Conservation (phyloP, 306 rosid species). For the Quercus dentata region DNA sequence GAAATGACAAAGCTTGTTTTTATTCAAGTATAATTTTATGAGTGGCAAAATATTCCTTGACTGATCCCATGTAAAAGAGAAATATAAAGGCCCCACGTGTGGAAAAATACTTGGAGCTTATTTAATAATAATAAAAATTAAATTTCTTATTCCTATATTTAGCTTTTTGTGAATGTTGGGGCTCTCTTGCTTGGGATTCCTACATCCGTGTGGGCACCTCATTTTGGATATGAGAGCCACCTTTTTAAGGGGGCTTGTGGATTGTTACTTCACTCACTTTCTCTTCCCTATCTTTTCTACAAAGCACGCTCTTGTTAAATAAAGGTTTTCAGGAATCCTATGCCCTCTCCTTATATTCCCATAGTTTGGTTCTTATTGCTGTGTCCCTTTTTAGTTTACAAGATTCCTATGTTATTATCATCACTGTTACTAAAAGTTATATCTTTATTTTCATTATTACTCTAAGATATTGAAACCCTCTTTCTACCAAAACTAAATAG, state of each 20-base stretch:
- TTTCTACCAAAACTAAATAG: constrained; percentile 28
- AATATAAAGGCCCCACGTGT: constrained; percentile 78
- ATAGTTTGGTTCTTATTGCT: constrained; percentile 53
- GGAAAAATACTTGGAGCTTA: constrained; percentile 56
- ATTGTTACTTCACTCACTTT: constrained; percentile 60
- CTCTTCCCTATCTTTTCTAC: constrained; percentile 55
- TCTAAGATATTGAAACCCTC: constrained; percentile 27
- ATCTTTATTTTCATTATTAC: constrained; percentile 28
- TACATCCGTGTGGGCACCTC: constrained; percentile 64
- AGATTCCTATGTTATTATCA: constrained; percentile 35
- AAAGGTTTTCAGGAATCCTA: constrained; percentile 82
- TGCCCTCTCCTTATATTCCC: constrained; percentile 75
- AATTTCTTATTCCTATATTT: constrained; percentile 24
- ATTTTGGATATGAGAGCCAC: constrained; percentile 62
- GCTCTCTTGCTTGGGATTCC: constrained; percentile 86
- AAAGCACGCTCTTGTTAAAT: constrained; percentile 64
- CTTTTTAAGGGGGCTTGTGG: constrained; percentile 50
- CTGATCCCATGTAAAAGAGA: constrained; percentile 53
- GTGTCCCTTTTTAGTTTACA: constrained; percentile 60
- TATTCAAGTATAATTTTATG: constrained; percentile 8
- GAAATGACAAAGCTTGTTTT: constrained; percentile 27
- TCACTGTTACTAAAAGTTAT: constrained; percentile 30
- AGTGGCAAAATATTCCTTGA: constrained; percentile 41
- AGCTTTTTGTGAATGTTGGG: constrained; percentile 65
- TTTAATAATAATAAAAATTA: constrained; percentile 17